These are phyloP conservation scores for Candida albicans DNA, from an alignment of 1,139 yeast genomes.

Conservation along the genomic window DNA sequence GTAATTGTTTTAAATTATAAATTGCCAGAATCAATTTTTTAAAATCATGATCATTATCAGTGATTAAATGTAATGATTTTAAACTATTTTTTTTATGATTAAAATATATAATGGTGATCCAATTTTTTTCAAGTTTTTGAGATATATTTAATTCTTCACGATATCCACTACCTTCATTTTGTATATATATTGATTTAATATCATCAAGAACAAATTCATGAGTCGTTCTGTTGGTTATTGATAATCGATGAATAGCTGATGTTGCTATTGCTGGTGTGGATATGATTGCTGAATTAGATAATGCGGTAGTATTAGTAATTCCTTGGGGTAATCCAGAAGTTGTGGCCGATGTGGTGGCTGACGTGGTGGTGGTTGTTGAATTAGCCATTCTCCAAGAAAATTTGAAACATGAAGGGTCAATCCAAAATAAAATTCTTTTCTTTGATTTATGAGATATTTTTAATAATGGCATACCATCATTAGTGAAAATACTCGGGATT, in stretches of 20 bases:
- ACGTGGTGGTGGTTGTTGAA: conserved; percentile 14
- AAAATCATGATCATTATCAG: conserved; percentile 62
- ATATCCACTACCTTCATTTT: conserved; percentile 74
- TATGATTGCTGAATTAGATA: conserved; percentile 16
- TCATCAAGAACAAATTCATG: conserved; percentile 65
- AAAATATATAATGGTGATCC: conserved; percentile 80
- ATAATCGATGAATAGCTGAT: conserved; percentile 16
- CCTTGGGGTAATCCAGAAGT: conserved; percentile 1
- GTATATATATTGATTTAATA: conserved; percentile 66
- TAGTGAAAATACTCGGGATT: conserved; percentile 29
- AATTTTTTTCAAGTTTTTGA: conserved; percentile 59
- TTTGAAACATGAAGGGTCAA: conserved; percentile 36
- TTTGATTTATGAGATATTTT: conserved; percentile 71
- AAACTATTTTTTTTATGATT: conserved; percentile 57
- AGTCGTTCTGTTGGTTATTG: conserved; percentile 19
- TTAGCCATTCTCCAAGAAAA: conserved; percentile 47
- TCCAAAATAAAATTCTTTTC: conserved; percentile 43
- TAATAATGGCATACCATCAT: conserved; percentile 51
- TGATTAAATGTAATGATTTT: conserved; percentile 69
- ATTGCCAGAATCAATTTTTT: conserved; percentile 54
- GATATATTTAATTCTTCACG: conserved; percentile 81
- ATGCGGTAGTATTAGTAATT: conserved; percentile 15
- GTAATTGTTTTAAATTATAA: conserved; percentile 51
- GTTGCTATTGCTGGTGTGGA: conserved; percentile 14
- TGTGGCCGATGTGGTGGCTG: conserved; percentile 17